A percentile compares a stretch with the other conserved stretches of the same genome.
Conservation (phyloP, 805 yeast genomes). For the Maudiozyma bulderi region DNA sequence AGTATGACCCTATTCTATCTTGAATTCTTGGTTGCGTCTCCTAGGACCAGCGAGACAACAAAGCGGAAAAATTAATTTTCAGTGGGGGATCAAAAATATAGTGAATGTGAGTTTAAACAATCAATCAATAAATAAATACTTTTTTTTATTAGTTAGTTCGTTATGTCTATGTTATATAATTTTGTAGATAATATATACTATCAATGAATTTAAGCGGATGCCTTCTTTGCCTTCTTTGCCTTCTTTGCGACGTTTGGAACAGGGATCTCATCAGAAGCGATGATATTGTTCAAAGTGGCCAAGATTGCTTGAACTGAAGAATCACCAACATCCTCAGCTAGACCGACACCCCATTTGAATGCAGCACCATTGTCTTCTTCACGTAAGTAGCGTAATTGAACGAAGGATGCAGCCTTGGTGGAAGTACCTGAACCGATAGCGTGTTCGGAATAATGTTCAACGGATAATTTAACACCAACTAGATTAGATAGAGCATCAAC, state of each 20-base stretch:
- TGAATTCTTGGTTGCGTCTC: neutral
- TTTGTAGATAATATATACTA: neutral
- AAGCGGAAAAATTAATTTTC: no score
- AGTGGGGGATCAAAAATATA: neutral
- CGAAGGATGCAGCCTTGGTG: conserved; percentile 70
- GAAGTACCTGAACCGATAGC: conserved; percentile 65
- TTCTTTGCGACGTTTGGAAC: conserved; percentile 11
- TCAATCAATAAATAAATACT: neutral
- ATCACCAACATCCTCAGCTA: conserved; percentile 72
- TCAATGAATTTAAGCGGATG: neutral
- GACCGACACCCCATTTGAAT: conserved; percentile 79
- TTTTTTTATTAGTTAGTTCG: neutral
- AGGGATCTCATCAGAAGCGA: conserved; percentile 23
- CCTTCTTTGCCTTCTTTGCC: neutral
- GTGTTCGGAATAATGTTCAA: conserved; percentile 68
- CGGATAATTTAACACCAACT: conserved; percentile 45
- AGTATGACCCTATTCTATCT: neutral
- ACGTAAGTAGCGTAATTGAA: conserved; percentile 21
- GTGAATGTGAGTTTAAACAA: neutral
- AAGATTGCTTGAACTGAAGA: conserved; percentile 64
- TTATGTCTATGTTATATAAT: neutral
- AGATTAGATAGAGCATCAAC: conserved; percentile 46
- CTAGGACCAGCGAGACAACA: no score
- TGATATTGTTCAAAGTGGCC: conserved; percentile 46
- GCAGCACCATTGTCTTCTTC: conserved; percentile 8